These are phyloP conservation scores for Fusarium mundagurra DNA, from an alignment of 2,329 filamentous ascomycete species.

Conservation along the genomic window DNA sequence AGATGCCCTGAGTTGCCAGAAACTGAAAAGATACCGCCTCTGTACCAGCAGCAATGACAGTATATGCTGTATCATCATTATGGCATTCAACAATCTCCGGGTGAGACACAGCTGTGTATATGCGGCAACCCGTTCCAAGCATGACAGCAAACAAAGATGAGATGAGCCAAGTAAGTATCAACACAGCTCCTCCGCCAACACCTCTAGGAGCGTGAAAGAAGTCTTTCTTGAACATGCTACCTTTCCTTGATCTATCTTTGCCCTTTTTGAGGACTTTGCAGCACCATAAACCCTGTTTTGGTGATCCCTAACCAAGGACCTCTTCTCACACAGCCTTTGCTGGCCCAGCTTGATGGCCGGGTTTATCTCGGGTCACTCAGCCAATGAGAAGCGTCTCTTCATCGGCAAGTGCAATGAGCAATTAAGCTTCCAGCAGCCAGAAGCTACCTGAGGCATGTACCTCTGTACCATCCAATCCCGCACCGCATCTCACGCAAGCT, in stretches of 20 bases:
- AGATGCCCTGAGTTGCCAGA: conserved; percentile 23
- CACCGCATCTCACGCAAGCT: conserved; percentile 18
- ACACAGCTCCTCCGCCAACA: conserved; percentile 23
- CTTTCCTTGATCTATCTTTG: not conserved
- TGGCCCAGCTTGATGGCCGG: conserved; percentile 37
- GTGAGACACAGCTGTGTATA: conserved; percentile 14
- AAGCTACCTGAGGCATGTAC: conserved; percentile 37
- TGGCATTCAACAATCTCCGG: conserved; percentile 2
- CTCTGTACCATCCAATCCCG: conserved; percentile 15
- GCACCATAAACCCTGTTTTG: not conserved
- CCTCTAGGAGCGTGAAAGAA: conserved; percentile 35
- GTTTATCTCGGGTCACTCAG: conserved; percentile 38
- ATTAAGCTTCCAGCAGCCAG: not conserved
- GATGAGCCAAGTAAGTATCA: conserved; percentile 34
- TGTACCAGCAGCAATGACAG: not conserved
- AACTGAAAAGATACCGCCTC: conserved; percentile 16
- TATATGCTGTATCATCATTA: not conserved
- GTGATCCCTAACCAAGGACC: conserved; percentile 18
- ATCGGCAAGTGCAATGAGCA: not conserved
- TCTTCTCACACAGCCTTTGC: conserved; percentile 30
- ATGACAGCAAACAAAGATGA: conserved; percentile 28
- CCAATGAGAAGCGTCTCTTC: conserved; percentile 11
- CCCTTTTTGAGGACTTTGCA: not conserved
- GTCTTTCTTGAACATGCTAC: conserved; percentile 15
- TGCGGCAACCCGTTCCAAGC: conserved; percentile 32